A percentile compares a stretch with the other conserved stretches of the same genome.
Evolutionary conservation across 2,329 filamentous ascomycete genomes (phyloP).

Genomic region (Penicillium sp.): DNA sequence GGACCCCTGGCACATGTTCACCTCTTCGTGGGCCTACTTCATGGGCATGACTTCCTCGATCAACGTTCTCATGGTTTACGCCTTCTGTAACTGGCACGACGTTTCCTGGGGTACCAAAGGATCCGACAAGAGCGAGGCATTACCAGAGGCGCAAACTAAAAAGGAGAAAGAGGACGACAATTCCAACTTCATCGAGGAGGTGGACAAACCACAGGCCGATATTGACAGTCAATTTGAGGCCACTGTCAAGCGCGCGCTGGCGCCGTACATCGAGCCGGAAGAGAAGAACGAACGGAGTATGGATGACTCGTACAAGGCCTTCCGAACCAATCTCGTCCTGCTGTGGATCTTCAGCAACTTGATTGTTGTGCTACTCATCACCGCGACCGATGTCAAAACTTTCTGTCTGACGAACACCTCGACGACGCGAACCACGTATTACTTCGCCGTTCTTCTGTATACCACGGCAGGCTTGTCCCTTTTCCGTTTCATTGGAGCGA

Average conservation of each 20-base stretch:
- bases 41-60: constrained; percentile 93
- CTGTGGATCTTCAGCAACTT: constrained; percentile 93
- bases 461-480: constrained; percentile 79
- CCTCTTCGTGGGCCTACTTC: constrained; percentile 89
- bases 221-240: constrained; percentile 95
- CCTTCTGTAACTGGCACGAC: constrained; percentile 99
- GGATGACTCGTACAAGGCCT: constrained; percentile 97
- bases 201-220: constrained; percentile 92
- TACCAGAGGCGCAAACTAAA: constrained; percentile 78
- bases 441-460: constrained; percentile 88
- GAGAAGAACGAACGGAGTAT: constrained; percentile 80
- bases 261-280: constrained; percentile 71
- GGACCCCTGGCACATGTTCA: constrained; percentile 99
- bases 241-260: constrained; percentile 87
- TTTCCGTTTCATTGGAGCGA: constrained; percentile 83
- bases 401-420: constrained; percentile 75
- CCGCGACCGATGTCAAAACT: constrained; percentile 75
- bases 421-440: constrained; percentile 72
- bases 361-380: constrained; percentile 78
- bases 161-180: constrained; percentile 78
- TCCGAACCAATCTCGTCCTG: constrained; percentile 89
- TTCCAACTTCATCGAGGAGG: constrained; percentile 82
- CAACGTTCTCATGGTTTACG: constrained; percentile 98
- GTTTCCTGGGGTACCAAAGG: constrained; percentile 99
- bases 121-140: constrained; percentile 85